These are phyloP conservation scores for Dicorynia guianensis DNA, from an alignment of 306 rosid genomes.

Conservation along the genomic window DNA sequence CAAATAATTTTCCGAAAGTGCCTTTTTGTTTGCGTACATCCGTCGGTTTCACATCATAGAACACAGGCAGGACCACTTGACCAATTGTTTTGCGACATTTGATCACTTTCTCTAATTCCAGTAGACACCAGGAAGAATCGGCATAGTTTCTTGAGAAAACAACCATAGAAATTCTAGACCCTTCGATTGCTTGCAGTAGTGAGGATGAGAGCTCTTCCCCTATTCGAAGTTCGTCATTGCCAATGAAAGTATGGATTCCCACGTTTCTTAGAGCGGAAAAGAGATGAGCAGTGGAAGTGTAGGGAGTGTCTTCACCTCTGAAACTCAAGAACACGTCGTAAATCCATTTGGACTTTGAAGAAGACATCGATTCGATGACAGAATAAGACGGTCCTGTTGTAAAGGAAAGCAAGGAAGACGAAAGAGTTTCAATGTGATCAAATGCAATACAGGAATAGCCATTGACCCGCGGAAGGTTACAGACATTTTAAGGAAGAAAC, in stretches of 20 bases:
- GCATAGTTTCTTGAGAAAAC: not conserved
- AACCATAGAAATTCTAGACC: not conserved
- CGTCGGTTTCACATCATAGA: constrained; percentile 7
- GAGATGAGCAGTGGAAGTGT: not conserved
- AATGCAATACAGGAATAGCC: too few species aligned
- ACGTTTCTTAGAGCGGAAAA: not conserved
- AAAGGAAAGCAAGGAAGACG: too few species aligned
- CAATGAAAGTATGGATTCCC: not conserved
- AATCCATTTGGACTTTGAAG: not conserved
- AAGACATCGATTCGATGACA: not conserved
- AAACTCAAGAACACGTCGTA: not conserved
- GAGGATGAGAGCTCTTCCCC: not conserved
- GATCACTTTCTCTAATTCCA: not conserved
- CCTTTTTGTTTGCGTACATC: not conserved
- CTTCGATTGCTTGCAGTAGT: not conserved
- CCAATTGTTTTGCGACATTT: not conserved
- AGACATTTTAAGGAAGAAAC: too few species aligned
- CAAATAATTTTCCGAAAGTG: not conserved
- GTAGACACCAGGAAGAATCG: not conserved
- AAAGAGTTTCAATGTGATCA: too few species aligned
- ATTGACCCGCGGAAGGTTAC: too few species aligned
- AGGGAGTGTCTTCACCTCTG: not conserved
- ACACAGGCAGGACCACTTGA: not conserved
- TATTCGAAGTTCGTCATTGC: too few species aligned
- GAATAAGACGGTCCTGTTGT: too few species aligned